A percentile compares a stretch with the other conserved stretches of the same genome.
Conservation (phyloP, 805 yeast genomes). For the Alloascoidea hylecoeti region DNA sequence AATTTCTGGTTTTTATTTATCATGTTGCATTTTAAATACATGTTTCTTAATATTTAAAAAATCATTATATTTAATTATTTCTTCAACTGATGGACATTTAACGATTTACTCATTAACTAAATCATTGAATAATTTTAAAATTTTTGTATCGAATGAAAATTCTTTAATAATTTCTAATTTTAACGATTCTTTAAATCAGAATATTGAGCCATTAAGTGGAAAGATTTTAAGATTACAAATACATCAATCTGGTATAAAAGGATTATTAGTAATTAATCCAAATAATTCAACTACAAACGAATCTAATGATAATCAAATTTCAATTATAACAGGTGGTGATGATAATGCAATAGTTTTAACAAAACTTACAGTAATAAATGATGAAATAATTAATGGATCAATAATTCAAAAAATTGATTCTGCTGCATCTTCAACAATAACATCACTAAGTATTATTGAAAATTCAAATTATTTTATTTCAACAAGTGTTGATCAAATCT, state of each 20-base stretch:
- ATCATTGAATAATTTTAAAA: conserved; percentile 6
- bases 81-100: conserved; percentile 78
- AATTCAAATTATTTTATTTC: conserved; percentile 26
- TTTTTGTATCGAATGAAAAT: not conserved
- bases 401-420: conserved; percentile 18
- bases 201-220: conserved; percentile 6
- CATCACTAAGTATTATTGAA: conserved; percentile 33
- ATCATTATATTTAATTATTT: conserved; percentile 27
- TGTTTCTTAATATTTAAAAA: conserved; percentile 23
- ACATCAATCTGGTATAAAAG: conserved; percentile 81
- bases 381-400: conserved; percentile 6
- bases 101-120: conserved; percentile 41
- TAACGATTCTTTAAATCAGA: conserved; percentile 2
- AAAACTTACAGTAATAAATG: conserved; percentile 18
- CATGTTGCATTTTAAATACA: conserved; percentile 66
- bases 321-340: conserved; percentile 77
- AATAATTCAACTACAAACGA: not conserved
- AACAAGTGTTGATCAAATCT: conserved; percentile 74
- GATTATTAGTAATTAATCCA: conserved; percentile 23
- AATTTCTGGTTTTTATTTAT: conserved; percentile 38
- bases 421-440: conserved; percentile 84
- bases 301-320: too few relatives aligned
- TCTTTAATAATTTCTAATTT: not conserved
- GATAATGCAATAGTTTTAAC: conserved; percentile 58
- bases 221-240: conserved; percentile 28